Percentiles rank a stretch among this genome's conserved stretches.
phyloP scores from a whole-genome alignment of 2,329 filamentous ascomycete genomes.

The Paraphaeosphaeria minitans region DNA sequence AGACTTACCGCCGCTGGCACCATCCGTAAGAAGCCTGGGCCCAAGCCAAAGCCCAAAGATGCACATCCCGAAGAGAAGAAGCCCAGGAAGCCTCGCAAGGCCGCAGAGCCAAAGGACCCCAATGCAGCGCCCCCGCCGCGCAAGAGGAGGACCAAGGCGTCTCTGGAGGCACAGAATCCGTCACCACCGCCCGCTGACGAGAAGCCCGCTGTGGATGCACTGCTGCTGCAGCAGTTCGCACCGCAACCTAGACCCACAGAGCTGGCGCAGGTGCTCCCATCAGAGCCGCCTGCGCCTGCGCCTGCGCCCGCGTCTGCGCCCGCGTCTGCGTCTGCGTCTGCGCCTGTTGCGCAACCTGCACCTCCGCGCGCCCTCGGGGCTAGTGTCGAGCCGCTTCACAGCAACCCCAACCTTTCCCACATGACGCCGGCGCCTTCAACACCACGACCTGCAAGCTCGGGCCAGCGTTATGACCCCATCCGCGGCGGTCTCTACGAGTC shows the following conservation, averaged over 20 bases:
- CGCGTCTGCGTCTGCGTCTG: too few relatives aligned
- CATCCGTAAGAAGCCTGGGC: slow-evolving; percentile 50
- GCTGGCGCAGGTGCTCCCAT: slow-evolving; percentile 27
- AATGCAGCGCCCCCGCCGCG: slow-evolving; percentile 50
- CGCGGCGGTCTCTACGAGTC: slow-evolving; percentile 62
- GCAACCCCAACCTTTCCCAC: slow-evolving; percentile 44
- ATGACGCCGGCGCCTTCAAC: slow-evolving; percentile 55
- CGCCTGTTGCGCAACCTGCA: slow-evolving; percentile 31
- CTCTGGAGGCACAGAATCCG: slow-evolving; percentile 38
- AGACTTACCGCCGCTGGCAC: slow-evolving; percentile 44
- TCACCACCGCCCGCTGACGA: slow-evolving; percentile 29
- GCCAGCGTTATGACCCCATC: slow-evolving; percentile 89
- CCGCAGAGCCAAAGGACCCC: slow-evolving; percentile 57
- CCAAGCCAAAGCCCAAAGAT: slow-evolving; percentile 49
- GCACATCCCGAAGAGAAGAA: slow-evolving; percentile 49
- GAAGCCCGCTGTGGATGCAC: slow-evolving; percentile 29
- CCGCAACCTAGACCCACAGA: slow-evolving; percentile 39
- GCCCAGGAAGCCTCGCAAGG: slow-evolving; percentile 53
- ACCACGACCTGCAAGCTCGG: slow-evolving; percentile 65
- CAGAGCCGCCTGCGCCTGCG: slow-evolving; percentile 35
- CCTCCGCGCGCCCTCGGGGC: slow-evolving; percentile 45
- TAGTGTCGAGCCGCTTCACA: slow-evolving; percentile 45
- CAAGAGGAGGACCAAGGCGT: slow-evolving; percentile 55
- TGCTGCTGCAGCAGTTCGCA: slow-evolving; percentile 29
- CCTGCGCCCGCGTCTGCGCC: too few relatives aligned